Evolutionary conservation across 805 yeast genomes (phyloP).

Genomic region (Lipomyces japonicus): DNA sequence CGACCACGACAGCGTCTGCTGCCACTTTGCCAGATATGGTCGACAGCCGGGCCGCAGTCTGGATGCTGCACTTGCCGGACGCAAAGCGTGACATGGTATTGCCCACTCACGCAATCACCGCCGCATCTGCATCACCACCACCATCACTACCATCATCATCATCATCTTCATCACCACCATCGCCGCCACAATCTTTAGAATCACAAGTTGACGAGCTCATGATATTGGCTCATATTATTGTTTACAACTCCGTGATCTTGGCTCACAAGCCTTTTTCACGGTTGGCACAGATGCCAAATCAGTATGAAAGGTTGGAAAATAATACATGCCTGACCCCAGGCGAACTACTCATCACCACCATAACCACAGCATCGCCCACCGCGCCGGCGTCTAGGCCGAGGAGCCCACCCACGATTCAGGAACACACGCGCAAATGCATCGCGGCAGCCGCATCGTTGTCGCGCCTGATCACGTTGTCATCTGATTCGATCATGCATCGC

Average conservation of each 20-base stretch:
- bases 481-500: conserved; percentile 7
- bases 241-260: conserved; percentile 8
- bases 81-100: conserved; percentile 3
- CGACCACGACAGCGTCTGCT: not conserved
- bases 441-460: conserved; percentile 11
- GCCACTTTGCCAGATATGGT: conserved; percentile 1
- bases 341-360: conserved; percentile 11
- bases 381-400: not conserved
- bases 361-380: not conserved
- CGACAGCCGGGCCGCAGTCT: conserved; percentile 6
- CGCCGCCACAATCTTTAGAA: not conserved
- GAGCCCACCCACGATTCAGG: not conserved
- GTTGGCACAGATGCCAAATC: conserved; percentile 13
- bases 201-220: conserved; percentile 16
- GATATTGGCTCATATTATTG: conserved; percentile 9
- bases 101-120: not conserved
- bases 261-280: conserved; percentile 12
- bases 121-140: not conserved
- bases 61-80: conserved; percentile 18
- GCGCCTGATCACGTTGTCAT: conserved; percentile 6
- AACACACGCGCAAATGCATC: conserved; percentile 12
- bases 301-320: conserved; percentile 5
- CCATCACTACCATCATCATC: not conserved
- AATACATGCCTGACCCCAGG: conserved; percentile 13
- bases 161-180: not conserved